A percentile compares a stretch with the other conserved stretches of the same genome.
Conservation (phyloP, 306 rosid genomes). For the Castanea sativa region DNA sequence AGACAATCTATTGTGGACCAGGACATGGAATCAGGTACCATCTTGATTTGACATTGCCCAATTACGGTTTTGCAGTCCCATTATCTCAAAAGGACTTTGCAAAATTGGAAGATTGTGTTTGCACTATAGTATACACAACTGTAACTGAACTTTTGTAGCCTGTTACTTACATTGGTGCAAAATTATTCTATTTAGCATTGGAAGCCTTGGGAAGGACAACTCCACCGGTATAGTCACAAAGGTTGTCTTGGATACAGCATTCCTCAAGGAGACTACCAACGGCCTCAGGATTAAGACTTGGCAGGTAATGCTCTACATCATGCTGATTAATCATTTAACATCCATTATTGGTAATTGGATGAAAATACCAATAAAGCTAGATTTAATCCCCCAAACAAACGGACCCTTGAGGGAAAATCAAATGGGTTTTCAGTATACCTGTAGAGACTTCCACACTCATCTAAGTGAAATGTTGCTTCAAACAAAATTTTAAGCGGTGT, state of each 20-base stretch:
- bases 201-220: slow-evolving; percentile 98
- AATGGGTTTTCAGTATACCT: not conserved
- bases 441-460: not conserved
- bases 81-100: not conserved
- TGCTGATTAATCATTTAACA: not conserved
- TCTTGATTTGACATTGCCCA: not conserved
- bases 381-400: not conserved
- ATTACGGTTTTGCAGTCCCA: not conserved
- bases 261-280: slow-evolving; percentile 66
- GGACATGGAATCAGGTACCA: slow-evolving; percentile 97
- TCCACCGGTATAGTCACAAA: slow-evolving; percentile 74
- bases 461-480: not conserved
- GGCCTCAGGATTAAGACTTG: slow-evolving; percentile 96
- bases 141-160: not conserved
- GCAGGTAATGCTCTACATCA: slow-evolving; percentile 58
- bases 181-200: slow-evolving; percentile 52
- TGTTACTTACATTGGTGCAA: not conserved
- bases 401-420: not conserved
- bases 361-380: not conserved
- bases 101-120: not conserved
- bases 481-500: not conserved
- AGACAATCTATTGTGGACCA: slow-evolving; percentile 85
- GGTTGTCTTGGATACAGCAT: slow-evolving; percentile 88
- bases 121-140: not conserved
- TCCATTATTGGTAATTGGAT: not conserved